These are phyloP conservation scores for Tolypocladium guangdongense DNA, from an alignment of 2,329 filamentous ascomycete species.

Conservation along the genomic window DNA sequence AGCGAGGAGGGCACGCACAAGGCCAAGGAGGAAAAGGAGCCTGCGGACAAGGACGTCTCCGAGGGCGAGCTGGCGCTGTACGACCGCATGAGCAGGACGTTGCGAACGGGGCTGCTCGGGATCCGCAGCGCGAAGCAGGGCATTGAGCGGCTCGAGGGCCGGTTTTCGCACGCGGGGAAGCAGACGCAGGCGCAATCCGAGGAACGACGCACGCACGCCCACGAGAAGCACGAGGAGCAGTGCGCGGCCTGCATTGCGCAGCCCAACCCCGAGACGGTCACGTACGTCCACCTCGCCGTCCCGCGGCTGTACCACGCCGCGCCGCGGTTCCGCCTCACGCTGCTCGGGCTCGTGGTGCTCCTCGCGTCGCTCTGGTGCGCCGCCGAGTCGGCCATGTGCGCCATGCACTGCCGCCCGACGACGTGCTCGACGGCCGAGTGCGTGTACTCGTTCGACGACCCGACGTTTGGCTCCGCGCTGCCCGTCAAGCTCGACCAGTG, in stretches of 20 bases:
- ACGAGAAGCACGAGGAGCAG: slow-evolving; percentile 4
- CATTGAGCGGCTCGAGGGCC: slow-evolving; percentile 45
- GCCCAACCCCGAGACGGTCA: slow-evolving; percentile 9
- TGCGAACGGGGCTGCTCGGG: slow-evolving; percentile 39
- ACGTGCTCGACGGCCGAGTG: slow-evolving; percentile 37
- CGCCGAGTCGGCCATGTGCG: slow-evolving; percentile 43
- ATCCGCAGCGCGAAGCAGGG: slow-evolving; percentile 46
- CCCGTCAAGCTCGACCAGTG: slow-evolving; percentile 54
- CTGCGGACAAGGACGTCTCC: slow-evolving; percentile 15
- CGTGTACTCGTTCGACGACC: slow-evolving; percentile 46
- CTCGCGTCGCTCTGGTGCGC: slow-evolving; percentile 40
- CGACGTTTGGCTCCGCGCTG: slow-evolving; percentile 47
- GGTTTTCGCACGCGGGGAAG: slow-evolving; percentile 31
- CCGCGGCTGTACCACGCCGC: slow-evolving; percentile 34
- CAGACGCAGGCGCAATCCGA: slow-evolving; percentile 2
- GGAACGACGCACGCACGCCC: slow-evolving; percentile 4
- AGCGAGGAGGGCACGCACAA: slow-evolving; percentile 5
- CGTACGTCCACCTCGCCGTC: slow-evolving; percentile 31
- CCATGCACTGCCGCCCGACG: slow-evolving; percentile 40
- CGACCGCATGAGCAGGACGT: slow-evolving; percentile 39
- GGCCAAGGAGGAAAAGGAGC: slow-evolving; percentile 1
- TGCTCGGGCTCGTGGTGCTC: slow-evolving; percentile 34
- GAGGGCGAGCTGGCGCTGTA: slow-evolving; percentile 31
- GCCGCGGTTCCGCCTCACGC: slow-evolving; percentile 35
- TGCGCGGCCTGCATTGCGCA: slow-evolving; percentile 8